Conservation (phyloP, 2,329 filamentous ascomycete genomes). For the Lasiodiplodia sp. region DNA sequence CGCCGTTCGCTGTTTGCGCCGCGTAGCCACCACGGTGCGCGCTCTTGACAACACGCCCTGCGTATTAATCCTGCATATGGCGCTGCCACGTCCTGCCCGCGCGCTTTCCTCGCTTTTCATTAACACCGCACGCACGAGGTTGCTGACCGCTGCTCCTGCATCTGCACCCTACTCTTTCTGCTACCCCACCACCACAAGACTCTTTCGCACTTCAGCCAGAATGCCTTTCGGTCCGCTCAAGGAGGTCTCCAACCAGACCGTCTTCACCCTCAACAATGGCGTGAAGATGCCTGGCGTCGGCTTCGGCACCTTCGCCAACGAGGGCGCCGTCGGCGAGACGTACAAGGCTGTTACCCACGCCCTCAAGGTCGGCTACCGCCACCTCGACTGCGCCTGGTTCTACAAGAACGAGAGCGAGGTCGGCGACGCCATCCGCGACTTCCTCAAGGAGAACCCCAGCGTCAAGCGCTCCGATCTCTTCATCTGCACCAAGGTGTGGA, state of each 20-base stretch:
- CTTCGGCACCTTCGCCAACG: constrained; percentile 76
- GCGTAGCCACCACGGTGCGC: constrained; percentile 15
- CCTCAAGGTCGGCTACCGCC: constrained; percentile 66
- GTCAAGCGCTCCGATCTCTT: constrained; percentile 69
- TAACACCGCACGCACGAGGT: constrained; percentile 15
- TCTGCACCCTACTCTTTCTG: constrained; percentile 21
- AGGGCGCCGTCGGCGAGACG: constrained; percentile 65
- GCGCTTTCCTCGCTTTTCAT: constrained; percentile 15
- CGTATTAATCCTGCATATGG: constrained; percentile 25
- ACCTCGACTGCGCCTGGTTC: constrained; percentile 73
- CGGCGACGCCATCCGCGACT: constrained; percentile 68
- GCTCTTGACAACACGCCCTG: neutral
- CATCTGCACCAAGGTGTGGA: constrained; percentile 76
- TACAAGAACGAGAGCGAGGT: constrained; percentile 78
- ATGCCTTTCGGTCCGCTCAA: constrained; percentile 28
- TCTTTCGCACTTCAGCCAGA: neutral
- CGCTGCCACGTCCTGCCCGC: constrained; percentile 23
- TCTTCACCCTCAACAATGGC: constrained; percentile 63
- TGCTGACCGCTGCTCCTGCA: constrained; percentile 27
- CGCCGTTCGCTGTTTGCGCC: constrained; percentile 5
- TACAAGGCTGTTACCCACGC: constrained; percentile 66
- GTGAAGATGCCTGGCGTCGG: constrained; percentile 72
- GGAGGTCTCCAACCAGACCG: constrained; percentile 44
- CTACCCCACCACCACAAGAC: constrained; percentile 9
- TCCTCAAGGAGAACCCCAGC: constrained; percentile 61